These are phyloP conservation scores for Trichoderma koningiopsis DNA, from an alignment of 2,329 filamentous ascomycete species.

Conservation along the genomic window DNA sequence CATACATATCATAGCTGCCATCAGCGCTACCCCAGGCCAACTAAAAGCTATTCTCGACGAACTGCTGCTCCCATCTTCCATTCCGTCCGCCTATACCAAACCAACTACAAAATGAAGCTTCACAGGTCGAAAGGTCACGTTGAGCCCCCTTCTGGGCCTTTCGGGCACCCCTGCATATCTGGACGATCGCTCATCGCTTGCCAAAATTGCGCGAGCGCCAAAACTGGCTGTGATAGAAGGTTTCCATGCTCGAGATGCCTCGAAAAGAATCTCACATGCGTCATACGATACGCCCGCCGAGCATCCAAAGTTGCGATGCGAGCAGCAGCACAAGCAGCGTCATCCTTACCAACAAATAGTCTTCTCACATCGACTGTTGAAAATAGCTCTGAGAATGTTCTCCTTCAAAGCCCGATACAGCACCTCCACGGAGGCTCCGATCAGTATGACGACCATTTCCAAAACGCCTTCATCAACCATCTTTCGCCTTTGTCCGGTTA, in stretches of 20 bases:
- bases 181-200: slow-evolving; percentile 46
- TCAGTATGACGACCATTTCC: neutral
- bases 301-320: slow-evolving; percentile 52
- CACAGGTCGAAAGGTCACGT: neutral
- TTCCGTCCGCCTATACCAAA: neutral
- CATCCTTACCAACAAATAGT: neutral
- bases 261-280: slow-evolving; percentile 42
- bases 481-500: neutral
- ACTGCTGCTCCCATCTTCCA: neutral
- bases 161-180: slow-evolving; percentile 23
- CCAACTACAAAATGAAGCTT: neutral
- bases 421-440: neutral
- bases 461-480: neutral
- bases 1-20: neutral
- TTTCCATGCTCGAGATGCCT: slow-evolving; percentile 43
- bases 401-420: neutral
- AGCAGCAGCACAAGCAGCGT: slow-evolving; percentile 45
- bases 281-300: slow-evolving; percentile 53
- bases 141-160: neutral
- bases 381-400: neutral
- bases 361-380: neutral
- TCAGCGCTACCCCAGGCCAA: neutral
- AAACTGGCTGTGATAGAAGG: slow-evolving; percentile 45
- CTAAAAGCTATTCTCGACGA: neutral
- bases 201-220: slow-evolving; percentile 43